Conservation (phyloP, 2,329 filamentous ascomycete genomes). For the Keithomyces neogunnii region DNA sequence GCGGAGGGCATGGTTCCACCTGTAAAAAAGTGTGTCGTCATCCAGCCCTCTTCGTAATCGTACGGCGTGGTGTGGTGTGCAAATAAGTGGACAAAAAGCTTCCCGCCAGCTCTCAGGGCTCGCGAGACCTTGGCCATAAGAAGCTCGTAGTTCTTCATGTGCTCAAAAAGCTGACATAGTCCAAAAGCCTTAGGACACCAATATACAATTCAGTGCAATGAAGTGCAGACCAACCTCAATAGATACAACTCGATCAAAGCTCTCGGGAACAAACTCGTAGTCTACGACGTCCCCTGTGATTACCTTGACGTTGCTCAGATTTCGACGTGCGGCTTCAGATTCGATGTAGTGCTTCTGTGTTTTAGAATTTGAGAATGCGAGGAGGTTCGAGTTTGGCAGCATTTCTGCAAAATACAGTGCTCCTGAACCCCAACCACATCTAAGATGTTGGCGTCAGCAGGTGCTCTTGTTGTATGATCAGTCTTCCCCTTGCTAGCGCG, state of each 20-base stretch:
- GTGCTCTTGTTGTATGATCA: neutral
- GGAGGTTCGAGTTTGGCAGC: constrained; percentile 53
- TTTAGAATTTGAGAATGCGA: constrained; percentile 60
- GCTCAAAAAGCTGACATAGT: constrained; percentile 52
- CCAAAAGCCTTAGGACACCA: neutral
- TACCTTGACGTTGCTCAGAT: constrained; percentile 51
- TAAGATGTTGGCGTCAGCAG: constrained; percentile 17
- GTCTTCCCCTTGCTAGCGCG: neutral
- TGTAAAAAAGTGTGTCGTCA: constrained; percentile 66
- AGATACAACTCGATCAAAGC: constrained; percentile 57
- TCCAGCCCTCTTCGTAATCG: constrained; percentile 65
- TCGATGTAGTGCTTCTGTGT: constrained; percentile 64
- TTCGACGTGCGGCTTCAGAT: constrained; percentile 43
- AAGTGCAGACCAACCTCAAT: constrained; percentile 38
- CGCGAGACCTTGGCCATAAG: constrained; percentile 55
- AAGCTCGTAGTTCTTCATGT: constrained; percentile 68
- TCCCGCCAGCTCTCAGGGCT: constrained; percentile 53
- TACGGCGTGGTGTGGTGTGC: constrained; percentile 57
- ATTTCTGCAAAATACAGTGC: constrained; percentile 57
- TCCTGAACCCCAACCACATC: constrained; percentile 61
- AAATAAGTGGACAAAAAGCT: constrained; percentile 64
- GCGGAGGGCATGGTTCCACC: constrained; percentile 64
- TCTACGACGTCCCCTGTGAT: constrained; percentile 60
- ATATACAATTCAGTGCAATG: neutral
- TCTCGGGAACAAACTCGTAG: constrained; percentile 50